Evolutionary conservation across 1,139 yeast species (phyloP), one percentile per base, ranked within the genome.

Genomic region (Waltiozyma sp.): DNA sequence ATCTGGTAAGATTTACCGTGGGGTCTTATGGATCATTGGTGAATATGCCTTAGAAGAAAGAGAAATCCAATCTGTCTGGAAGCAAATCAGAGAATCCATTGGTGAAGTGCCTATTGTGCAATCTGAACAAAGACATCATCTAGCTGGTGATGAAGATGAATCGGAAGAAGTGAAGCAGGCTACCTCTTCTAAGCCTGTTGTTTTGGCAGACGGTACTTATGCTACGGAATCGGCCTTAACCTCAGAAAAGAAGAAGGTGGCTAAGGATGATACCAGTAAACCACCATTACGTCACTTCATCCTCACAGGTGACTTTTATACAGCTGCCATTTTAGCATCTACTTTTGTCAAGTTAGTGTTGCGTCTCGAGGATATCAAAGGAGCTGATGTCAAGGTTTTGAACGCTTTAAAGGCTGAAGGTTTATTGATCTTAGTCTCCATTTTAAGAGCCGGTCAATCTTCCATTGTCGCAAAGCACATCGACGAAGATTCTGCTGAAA

Each of bases 151-250:
- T 13, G 64, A 62, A 9, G 63, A 59, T 11, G 37, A 60, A 14
- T 64, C 58, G 14, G 69, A 63, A n/a, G 59, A 61, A 28, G 39
- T 59, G 11, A 63, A 63, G 63, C 69, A 37, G 65, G 65, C n/a
- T 48, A 34, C 28, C 11, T 40, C 47, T 7, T 68, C 73, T 42
- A 87, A 86, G 41, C 96, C 97, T 28, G 80, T 83, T 49, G 82
- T 93, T 45, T 73, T 91, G 50, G 96, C 98, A 19, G 99, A 93
- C 65, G 99, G 99, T 54, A 93, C 99, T 1, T 93, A 93, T 65
- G 98, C 98, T 28, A 84, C 96, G 28, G 98, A 93, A 64, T 81
- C 80, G 54, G 96, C 97, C 0, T 71, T 87, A 47, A 77, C 85
- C 5, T 66, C 74, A 14, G 58, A 58, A 24, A 53, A 49, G 43